Conservation (phyloP, 805 yeast species). For the Debaryomyces prosopidis region DNA sequence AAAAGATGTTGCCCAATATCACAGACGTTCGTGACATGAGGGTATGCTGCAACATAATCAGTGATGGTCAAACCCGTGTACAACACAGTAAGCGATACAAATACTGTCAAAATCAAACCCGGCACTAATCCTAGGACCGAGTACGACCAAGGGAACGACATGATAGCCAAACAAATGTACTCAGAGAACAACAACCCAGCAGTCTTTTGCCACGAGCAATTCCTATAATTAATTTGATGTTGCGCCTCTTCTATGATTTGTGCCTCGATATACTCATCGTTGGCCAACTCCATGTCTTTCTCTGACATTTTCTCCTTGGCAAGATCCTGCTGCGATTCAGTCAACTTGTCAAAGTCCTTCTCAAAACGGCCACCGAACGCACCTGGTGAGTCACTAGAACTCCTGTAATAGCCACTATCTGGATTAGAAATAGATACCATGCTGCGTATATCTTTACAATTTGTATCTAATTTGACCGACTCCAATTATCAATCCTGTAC, state of each 20-base stretch:
- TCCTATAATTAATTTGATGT: constrained; percentile 44
- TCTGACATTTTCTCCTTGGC: constrained; percentile 1
- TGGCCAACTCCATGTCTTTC: background rate
- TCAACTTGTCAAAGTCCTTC: background rate
- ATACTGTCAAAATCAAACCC: constrained; percentile 54
- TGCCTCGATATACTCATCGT: constrained; percentile 3
- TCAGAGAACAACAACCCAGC: constrained; percentile 62
- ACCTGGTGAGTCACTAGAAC: no score
- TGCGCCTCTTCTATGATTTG: constrained; percentile 12
- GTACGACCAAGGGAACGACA: constrained; percentile 69
- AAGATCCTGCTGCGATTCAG: background rate
- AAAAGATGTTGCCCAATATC: constrained; percentile 61
- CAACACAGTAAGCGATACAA: constrained; percentile 49
- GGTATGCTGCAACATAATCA: constrained; percentile 55
- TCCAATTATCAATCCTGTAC: no score
- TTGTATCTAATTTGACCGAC: no score
- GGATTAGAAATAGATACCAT: no score
- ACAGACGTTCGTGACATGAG: constrained; percentile 52
- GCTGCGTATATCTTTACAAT: no score
- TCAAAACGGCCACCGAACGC: background rate
- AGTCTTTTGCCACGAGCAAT: constrained; percentile 59
- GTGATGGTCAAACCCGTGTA: constrained; percentile 58
- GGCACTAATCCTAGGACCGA: constrained; percentile 60
- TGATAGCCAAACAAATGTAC: constrained; percentile 60
- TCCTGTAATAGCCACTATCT: no score